Conservation (phyloP, 257 asterid genomes). For the Coffea eugenioides region DNA sequence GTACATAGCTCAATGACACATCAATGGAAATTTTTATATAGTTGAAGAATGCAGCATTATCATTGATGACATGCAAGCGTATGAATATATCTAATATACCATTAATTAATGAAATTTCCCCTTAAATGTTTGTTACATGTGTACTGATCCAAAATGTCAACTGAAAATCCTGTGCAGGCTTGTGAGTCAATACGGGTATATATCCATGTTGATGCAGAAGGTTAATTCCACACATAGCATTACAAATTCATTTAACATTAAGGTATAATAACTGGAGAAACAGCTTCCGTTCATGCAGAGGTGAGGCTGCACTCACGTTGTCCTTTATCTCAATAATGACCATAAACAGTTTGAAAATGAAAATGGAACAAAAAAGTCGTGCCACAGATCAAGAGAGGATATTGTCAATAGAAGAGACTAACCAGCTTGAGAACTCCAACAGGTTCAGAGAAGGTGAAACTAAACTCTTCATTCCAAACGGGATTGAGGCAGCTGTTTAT, state of each 20-base stretch:
- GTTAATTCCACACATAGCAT: not conserved
- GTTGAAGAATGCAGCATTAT: not conserved
- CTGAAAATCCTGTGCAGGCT: not conserved
- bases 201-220: not conserved
- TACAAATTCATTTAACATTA: not conserved
- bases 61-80: not conserved
- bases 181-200: not conserved
- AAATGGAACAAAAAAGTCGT: not conserved
- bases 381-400: not conserved
- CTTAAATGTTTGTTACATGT: not conserved
- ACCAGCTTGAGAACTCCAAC: constrained; percentile 40
- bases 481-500: constrained; percentile 48
- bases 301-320: not conserved
- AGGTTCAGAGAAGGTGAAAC: constrained; percentile 40
- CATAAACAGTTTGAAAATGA: not conserved
- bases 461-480: constrained; percentile 52
- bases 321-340: not conserved
- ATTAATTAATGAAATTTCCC: not conserved
- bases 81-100: not conserved
- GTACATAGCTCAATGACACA: not conserved
- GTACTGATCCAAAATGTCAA: not conserved
- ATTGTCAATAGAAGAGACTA: not conserved
- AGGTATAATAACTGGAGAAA: not conserved
- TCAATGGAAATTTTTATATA: not conserved
- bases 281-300: not conserved